These are phyloP conservation scores for Sclerotinia trifoliorum DNA, from an alignment of 2,329 filamentous ascomycete species.

Conservation along the genomic window DNA sequence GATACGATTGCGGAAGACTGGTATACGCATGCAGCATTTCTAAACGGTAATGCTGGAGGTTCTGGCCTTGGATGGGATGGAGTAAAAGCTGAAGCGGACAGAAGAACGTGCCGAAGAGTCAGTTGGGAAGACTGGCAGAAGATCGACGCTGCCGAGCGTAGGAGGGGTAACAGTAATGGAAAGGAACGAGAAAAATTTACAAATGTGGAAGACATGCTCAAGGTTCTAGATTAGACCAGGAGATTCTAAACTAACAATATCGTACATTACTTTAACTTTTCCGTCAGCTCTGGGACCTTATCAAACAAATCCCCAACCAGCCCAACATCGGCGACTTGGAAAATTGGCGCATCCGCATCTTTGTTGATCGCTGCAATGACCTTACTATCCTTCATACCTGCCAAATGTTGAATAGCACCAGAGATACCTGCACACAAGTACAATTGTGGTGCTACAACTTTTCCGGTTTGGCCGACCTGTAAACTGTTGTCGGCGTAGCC, in stretches of 20 bases:
- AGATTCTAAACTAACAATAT: constrained; percentile 27
- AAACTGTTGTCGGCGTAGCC: constrained; percentile 98
- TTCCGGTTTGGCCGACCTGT: constrained; percentile 97
- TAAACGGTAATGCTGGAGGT: constrained; percentile 45
- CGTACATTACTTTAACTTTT: constrained; percentile 67
- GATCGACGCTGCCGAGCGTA: constrained; percentile 77
- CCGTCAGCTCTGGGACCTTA: constrained; percentile 90
- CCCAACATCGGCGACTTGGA: constrained; percentile 95
- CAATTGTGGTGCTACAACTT: constrained; percentile 94
- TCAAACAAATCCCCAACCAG: constrained; percentile 95
- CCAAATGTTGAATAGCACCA: constrained; percentile 95
- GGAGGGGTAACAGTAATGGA: constrained; percentile 62
- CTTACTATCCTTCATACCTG: constrained; percentile 99
- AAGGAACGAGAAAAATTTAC: constrained; percentile 77
- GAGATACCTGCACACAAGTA: constrained; percentile 96
- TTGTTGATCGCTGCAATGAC: constrained; percentile 99
- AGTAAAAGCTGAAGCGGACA: constrained; percentile 59
- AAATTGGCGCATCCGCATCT: constrained; percentile 93
- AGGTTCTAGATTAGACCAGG: constrained; percentile 45
- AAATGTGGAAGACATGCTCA: constrained; percentile 56
- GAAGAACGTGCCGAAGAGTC: constrained; percentile 59
- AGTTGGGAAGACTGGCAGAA: constrained; percentile 82
- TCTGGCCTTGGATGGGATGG: constrained; percentile 71
- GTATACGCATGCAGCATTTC: constrained; percentile 48
- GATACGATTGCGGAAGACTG: constrained; percentile 83